Conservation (phyloP, 2,329 filamentous ascomycete species). For the Epichloe scottii region DNA sequence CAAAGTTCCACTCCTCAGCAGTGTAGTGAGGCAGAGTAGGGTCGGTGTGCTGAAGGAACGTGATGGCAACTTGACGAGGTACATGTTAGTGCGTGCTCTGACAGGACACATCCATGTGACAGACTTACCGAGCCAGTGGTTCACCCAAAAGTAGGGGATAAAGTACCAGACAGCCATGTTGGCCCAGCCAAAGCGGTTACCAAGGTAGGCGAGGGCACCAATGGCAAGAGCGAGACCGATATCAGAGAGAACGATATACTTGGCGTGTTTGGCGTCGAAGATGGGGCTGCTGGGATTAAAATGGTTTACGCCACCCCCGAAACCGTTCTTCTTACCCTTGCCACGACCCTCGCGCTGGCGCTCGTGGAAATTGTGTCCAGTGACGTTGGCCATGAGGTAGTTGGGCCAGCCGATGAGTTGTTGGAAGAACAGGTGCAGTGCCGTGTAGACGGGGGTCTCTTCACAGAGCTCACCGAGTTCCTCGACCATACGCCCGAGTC, state of each 20-base stretch:
- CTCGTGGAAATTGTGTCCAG: conserved; percentile 90
- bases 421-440: conserved; percentile 62
- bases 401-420: conserved; percentile 88
- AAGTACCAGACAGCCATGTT: conserved; percentile 95
- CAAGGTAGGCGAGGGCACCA: conserved; percentile 52
- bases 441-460: conserved; percentile 81
- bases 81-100: conserved; percentile 14
- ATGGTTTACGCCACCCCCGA: conserved; percentile 77
- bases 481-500: conserved; percentile 61
- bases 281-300: conserved; percentile 80
- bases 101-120: background rate
- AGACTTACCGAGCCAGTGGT: conserved; percentile 91
- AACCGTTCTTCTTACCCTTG: conserved; percentile 80
- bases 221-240: conserved; percentile 58
- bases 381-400: conserved; percentile 86
- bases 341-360: conserved; percentile 87
- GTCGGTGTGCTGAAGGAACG: conserved; percentile 94
- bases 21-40: conserved; percentile 88
- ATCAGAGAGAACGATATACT: conserved; percentile 77
- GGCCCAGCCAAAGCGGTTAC: conserved; percentile 65
- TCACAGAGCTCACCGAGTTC: conserved; percentile 83
- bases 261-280: conserved; percentile 83
- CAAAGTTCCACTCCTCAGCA: conserved; percentile 77
- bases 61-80: conserved; percentile 77
- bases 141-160: conserved; percentile 90